Conservation (phyloP, 257 asterid species). For the Paraleonurus japonicus region DNA sequence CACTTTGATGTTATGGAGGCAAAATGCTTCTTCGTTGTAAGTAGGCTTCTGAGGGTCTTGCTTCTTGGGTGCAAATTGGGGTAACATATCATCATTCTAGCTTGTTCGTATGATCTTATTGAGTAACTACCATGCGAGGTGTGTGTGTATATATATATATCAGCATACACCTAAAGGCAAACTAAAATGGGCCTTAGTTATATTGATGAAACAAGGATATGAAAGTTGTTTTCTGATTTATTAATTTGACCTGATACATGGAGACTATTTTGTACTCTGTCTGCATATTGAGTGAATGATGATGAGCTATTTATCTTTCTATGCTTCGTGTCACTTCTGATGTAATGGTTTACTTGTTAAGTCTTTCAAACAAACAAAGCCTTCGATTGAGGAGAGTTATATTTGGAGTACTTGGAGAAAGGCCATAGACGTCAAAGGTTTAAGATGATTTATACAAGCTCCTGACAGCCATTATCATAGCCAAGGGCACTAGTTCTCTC, state of each 20-base stretch:
- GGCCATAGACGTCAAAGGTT: not conserved
- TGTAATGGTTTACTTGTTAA: not conserved
- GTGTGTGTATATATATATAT: not conserved
- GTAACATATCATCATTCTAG: not conserved
- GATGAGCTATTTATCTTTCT: not conserved
- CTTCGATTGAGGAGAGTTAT: not conserved
- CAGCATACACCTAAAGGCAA: not conserved
- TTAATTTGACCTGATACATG: not conserved
- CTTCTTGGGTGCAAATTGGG: not conserved
- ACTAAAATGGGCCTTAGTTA: not conserved
- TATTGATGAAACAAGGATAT: not conserved
- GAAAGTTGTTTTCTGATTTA: not conserved
- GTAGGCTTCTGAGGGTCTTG: not conserved
- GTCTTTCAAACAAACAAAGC: not conserved
- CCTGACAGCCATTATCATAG: not conserved
- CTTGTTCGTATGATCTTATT: not conserved
- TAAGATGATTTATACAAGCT: not conserved
- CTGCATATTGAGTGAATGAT: not conserved
- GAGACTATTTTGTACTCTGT: not conserved
- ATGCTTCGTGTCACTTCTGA: not conserved
- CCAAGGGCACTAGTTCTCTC: not conserved
- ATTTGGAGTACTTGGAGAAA: not conserved
- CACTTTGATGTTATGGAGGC: not conserved
- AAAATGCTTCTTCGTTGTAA: not conserved
- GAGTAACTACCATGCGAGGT: not conserved